Conservation (phyloP, 441 rosid genomes). For the Eutrema salsugineum region DNA sequence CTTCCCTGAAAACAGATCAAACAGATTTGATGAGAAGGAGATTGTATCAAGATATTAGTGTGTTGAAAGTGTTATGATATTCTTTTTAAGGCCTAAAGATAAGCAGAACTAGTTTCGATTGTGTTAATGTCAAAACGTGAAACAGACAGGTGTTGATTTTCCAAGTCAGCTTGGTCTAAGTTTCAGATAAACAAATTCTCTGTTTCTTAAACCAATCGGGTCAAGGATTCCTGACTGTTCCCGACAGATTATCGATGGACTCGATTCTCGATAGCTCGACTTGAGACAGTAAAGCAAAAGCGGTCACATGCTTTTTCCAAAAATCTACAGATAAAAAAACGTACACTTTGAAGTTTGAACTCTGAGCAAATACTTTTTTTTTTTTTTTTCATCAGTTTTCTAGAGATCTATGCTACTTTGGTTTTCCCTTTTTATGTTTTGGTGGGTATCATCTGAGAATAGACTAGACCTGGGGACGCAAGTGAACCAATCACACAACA, state of each 20-base stretch:
- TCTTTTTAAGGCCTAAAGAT: neutral
- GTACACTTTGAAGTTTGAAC: slow-evolving; percentile 31
- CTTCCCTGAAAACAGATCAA: slow-evolving; percentile 45
- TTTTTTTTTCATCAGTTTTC: slow-evolving; percentile 21
- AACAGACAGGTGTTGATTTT: neutral
- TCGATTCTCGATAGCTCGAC: slow-evolving; percentile 19
- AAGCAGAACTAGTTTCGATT: neutral
- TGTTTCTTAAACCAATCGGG: neutral
- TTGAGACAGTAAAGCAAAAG: slow-evolving; percentile 34
- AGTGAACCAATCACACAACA: neutral
- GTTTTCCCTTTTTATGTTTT: neutral
- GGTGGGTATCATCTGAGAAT: slow-evolving; percentile 24
- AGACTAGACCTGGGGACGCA: slow-evolving; percentile 16
- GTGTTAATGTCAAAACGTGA: neutral
- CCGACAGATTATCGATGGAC: slow-evolving; percentile 31
- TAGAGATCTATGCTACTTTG: slow-evolving; percentile 36
- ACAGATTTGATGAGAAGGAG: neutral
- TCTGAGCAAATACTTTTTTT: slow-evolving; percentile 24
- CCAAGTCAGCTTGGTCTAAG: neutral
- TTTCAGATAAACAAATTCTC: neutral
- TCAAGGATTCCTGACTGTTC: slow-evolving; percentile 12
- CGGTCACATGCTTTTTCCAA: slow-evolving; percentile 13
- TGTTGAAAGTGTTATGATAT: neutral
- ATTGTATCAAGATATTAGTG: neutral
- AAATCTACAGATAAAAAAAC: slow-evolving; percentile 26